Percentiles rank a stretch among this genome's conserved stretches.
phyloP scores from a whole-genome alignment of 2,329 filamentous ascomycete species.

The Phaeosphaeria sp. region DNA sequence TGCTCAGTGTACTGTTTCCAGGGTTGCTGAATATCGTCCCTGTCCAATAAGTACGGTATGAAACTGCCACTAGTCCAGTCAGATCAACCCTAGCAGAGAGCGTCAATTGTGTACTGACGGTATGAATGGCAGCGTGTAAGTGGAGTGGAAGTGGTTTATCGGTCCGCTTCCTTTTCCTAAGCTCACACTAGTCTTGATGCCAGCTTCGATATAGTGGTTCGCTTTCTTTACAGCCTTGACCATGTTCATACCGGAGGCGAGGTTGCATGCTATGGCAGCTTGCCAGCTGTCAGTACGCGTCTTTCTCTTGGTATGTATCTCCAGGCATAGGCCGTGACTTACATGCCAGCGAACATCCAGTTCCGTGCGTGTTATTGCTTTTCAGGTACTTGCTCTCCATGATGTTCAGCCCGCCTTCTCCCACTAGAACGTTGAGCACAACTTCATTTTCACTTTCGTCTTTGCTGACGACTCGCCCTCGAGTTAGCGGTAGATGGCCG shows the following conservation, averaged over 20 bases:
- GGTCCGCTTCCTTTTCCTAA: conserved; percentile 74
- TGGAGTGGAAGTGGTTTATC: conserved; percentile 80
- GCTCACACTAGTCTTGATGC: conserved; percentile 68
- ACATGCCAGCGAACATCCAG: conserved; percentile 92
- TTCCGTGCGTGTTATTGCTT: conserved; percentile 88
- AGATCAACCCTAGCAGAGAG: not conserved
- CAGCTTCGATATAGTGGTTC: conserved; percentile 74
- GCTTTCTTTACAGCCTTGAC: conserved; percentile 69
- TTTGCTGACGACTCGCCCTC: conserved; percentile 65
- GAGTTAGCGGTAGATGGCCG: conserved; percentile 81
- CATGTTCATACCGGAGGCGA: conserved; percentile 66
- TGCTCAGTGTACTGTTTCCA: conserved; percentile 84
- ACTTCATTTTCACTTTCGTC: conserved; percentile 65
- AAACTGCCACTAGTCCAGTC: conserved; percentile 66
- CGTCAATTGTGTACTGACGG: conserved; percentile 53
- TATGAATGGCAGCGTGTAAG: conserved; percentile 70
- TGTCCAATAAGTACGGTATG: conserved; percentile 79
- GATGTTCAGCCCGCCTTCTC: conserved; percentile 62
- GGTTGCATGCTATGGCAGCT: conserved; percentile 75
- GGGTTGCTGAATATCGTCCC: conserved; percentile 72
- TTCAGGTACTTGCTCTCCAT: conserved; percentile 75
- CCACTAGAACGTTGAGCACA: conserved; percentile 80
- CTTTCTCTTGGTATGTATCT: not conserved
- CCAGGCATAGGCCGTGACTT: conserved; percentile 39
- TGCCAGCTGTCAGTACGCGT: not conserved